A percentile compares a stretch with the other conserved stretches of the same genome.
These are phyloP conservation scores for Darksidea phi DNA, from an alignment of 495 filamentous ascomycete species.

Conservation along the genomic window DNA sequence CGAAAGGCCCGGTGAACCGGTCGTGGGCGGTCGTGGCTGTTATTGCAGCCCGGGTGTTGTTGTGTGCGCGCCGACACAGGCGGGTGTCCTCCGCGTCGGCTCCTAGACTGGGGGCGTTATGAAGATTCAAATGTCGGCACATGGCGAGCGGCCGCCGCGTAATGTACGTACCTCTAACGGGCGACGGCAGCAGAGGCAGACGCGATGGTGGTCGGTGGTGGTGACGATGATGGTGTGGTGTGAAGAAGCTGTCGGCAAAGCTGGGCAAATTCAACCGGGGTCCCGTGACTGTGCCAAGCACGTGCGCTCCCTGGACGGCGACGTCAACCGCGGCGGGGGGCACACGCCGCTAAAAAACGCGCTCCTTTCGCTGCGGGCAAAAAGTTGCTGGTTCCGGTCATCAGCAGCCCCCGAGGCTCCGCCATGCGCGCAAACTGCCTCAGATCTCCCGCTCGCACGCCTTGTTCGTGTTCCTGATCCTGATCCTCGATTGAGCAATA, in stretches of 20 bases:
- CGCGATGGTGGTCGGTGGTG: not conserved
- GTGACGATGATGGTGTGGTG: not conserved
- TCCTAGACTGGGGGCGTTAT: slow-evolving; percentile 1
- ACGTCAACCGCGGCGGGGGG: slow-evolving; percentile 13
- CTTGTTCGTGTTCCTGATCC: not conserved
- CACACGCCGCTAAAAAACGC: slow-evolving; percentile 4
- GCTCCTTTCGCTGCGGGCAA: not conserved
- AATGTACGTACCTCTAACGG: slow-evolving; percentile 13
- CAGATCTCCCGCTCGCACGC: not conserved
- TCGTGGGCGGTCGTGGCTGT: no score
- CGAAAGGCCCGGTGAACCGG: no score
- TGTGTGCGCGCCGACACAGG: slow-evolving; percentile 1
- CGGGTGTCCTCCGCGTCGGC: not conserved
- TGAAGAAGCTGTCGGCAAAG: not conserved
- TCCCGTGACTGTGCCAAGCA: slow-evolving; percentile 5
- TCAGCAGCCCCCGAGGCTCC: not conserved
- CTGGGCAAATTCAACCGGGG: not conserved
- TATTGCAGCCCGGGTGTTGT: not conserved
- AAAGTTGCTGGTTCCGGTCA: slow-evolving; percentile 13
- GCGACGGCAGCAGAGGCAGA: not conserved
- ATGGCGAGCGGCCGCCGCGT: not conserved
- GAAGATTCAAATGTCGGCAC: slow-evolving; percentile 8
- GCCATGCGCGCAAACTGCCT: slow-evolving; percentile 7
- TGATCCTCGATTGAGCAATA: slow-evolving; percentile 4
- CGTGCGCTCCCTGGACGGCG: not conserved